Evolutionary conservation across 1,284 basidiomycete genomes (phyloP), one percentile per base, ranked within the genome.

Genomic region (Melampsora americana): DNA sequence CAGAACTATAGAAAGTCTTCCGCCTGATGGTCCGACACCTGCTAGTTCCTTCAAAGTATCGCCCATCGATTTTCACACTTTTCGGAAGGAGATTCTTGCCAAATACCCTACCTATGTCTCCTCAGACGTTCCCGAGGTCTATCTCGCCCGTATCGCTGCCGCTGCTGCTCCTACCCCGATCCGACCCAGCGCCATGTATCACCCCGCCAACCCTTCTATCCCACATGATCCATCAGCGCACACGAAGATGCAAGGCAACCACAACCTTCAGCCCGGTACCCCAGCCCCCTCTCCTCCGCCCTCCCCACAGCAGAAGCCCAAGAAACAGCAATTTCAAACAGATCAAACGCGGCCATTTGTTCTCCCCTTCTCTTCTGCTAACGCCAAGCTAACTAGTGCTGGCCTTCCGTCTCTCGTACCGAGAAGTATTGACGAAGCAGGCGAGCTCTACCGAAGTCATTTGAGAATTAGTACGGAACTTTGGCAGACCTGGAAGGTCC

Each of bases 321-420:
- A 98, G 86, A 98, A 98, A 83, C 93, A 95, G 82, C 95, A 97
- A 82, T 99, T 94, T 83, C 96, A 99, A 83, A 99, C 96, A 0
- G 96, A 99, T 82, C 96, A 96, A 82, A 89, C 85, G 44, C 87
- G 92, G 9, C 96, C 96, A 0, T 99, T 99, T 82, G 85, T 99
- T 75, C 94, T 99, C 82, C 96, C 96, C 0, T 99, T 96, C 82
- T 92, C 93, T 16, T 82, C 79, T 1, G 79, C 83, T 12, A 82
- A 82, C 75, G 77, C 78, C 16, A 67, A 56, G 46, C n/a, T 69
- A 42, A 59, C 78, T 86, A 88, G 80, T 85, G 85, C 50, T 86
- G 88, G 77, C 39, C 83, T 79, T 30, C 81, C 83, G 0, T 81
- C 82, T 2, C 85, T 92, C 12, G 92, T 98, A 1, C 96, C 96